A percentile compares a stretch with the other conserved stretches of the same genome.
These are phyloP conservation scores for Fusarium abutilonis DNA, from an alignment of 2,329 filamentous ascomycete genomes.

Conservation along the genomic window DNA sequence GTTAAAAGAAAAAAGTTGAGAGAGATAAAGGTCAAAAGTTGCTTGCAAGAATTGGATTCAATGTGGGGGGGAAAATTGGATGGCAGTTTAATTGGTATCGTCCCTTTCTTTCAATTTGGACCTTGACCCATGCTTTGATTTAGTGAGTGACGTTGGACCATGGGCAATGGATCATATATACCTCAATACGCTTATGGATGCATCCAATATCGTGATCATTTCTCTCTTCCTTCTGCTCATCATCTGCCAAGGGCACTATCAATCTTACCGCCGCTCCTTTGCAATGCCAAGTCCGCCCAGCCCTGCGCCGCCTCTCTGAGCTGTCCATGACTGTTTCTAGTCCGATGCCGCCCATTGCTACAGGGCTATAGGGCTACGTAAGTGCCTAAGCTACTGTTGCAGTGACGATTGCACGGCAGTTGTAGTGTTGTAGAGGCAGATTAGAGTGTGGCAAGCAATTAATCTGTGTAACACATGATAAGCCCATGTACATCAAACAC, in stretches of 20 bases:
- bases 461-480: background rate
- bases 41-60: slow-evolving; percentile 20
- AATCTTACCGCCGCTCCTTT: slow-evolving; percentile 23
- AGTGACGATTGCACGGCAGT: no score
- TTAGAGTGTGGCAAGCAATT: background rate
- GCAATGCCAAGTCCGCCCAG: slow-evolving; percentile 34
- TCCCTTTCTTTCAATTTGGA: slow-evolving; percentile 12
- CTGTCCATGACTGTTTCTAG: slow-evolving; percentile 1
- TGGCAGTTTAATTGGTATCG: slow-evolving; percentile 32
- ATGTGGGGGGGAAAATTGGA: slow-evolving; percentile 25
- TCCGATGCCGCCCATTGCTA: slow-evolving; percentile 20
- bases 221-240: background rate
- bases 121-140: slow-evolving; percentile 12
- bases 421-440: no score
- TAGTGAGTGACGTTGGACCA: background rate
- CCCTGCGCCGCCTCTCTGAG: slow-evolving; percentile 31
- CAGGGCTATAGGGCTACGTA: background rate
- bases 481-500: background rate
- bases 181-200: no score
- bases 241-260: slow-evolving; percentile 15
- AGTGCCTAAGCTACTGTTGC: slow-evolving; percentile 1
- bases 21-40: slow-evolving; percentile 7
- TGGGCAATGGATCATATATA: background rate
- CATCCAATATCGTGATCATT: no score
- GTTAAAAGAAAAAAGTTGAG: slow-evolving; percentile 11